Evolutionary conservation across 1,284 basidiomycete species (phyloP), one percentile per base, ranked within the genome.

Genomic region (Ustilago lituana): DNA sequence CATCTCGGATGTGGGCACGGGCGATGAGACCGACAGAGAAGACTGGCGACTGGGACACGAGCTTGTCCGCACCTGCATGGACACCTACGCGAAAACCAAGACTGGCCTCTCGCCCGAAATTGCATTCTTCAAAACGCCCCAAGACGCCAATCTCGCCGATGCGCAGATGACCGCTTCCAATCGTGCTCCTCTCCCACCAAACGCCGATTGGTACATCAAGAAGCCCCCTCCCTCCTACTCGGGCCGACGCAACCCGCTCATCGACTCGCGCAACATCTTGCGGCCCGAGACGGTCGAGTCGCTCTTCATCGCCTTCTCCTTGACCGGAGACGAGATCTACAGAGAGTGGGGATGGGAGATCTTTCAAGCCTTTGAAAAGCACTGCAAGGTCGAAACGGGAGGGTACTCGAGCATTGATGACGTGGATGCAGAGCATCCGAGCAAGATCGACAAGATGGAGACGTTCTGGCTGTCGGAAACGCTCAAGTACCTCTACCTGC

Each of bases 231-330:
- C 69, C 1, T 62, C 68, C 1, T 58, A 59, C 44, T 32, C 27
- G 7, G 48, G 48, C 19, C 20, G 23, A 29, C 22, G 45, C 8
- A 82, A 33, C 83, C 88, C 53, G 83, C 87, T 62, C 85, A 92
- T 85, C 55, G 93, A 96, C 74, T 91, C 92, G 11, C 88, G 92
- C 52, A 96, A 97, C 81, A 95, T 96, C 67, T 54, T 80, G 19
- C 91, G 93, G 4, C 94, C 94, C 2, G 94, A 98, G 83, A 97
- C 94, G 2, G 88, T 94, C 33, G 94, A 98, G 83, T 94, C 92
- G 1, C 87, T 97, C 26, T 94, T 96, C 85, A 85, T 94, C 53
- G 94, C 92, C 0, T 87, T 86, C 83, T 88, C 94, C 14, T 84
- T 93, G 7, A 95, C 94, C 0, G 93, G 93, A 15, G 89, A 96